Evolutionary conservation across 1,139 yeast species (phyloP), one percentile per base, ranked within the genome.

Genomic region (Kazachstania sp.): DNA sequence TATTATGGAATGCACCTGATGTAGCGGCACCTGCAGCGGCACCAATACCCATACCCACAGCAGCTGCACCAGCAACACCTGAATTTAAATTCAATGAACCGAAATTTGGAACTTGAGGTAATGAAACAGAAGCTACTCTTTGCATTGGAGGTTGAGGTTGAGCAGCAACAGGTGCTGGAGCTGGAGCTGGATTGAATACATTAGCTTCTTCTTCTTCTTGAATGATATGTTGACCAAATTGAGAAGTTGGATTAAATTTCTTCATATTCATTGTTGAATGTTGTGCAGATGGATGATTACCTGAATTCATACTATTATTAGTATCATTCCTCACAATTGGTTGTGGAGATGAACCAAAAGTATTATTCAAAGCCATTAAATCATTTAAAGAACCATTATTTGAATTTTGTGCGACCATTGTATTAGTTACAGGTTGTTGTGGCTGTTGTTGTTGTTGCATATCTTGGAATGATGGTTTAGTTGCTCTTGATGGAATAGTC

Each of bases 301-400:
- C 39, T 41, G 35, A 32, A 54, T 72, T 57, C 19, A 30, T 36
- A 44, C 48, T 51, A 28, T 50, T 69, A 58, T 51, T 44, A 7
- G 52, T 42, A 26, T 47, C 45, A 48, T 59, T 63, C 18, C 47
- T 51, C 28, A 45, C 41, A 20, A 55, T 56, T 16, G 54, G 45
- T 31, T 57, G 58, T 11, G 63, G 51, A 18, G 68, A 61, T 2
- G 70, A 49, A 6, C 64, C 45, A 55, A 70, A 70, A 1, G 77
- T 63, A 19, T 75, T 77, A 58, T 79, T 80, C 39, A 82, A 66
- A 52, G 78, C 86, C 45, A 78, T 77, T 55, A 81, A 70, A 55
- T 86, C 95, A 62, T 77, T 84, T 63, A 84, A 66, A 1, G 88
- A 77, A 4, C 88, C 78, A 43, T 72, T 74, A 66, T 52, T 66